These are phyloP conservation scores for Pulveroboletus sp. DNA, from an alignment of 768 basidiomycete genomes.

Conservation along the genomic window DNA sequence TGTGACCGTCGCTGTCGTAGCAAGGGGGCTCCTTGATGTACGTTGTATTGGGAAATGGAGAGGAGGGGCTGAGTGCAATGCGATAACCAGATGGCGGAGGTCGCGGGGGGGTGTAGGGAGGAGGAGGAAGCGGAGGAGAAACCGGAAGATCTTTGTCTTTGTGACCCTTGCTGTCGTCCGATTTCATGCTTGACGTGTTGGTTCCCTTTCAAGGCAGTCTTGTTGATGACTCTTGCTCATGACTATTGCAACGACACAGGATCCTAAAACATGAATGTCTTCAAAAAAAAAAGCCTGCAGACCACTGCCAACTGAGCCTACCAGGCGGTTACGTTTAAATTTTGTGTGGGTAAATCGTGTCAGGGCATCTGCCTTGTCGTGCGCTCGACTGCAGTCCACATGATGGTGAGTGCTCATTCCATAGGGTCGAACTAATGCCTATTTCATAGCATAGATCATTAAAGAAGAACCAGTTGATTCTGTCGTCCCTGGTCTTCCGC, in stretches of 20 bases:
- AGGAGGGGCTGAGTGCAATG: conserved; percentile 44
- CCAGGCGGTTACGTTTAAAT: too few relatives aligned
- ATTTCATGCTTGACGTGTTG: conserved; percentile 6
- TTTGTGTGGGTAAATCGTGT: too few relatives aligned
- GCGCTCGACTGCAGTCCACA: too few relatives aligned
- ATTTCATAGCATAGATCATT: conserved; percentile 2
- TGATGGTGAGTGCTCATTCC: conserved; percentile 2
- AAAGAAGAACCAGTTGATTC: conserved; percentile 9
- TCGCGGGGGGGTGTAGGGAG: conserved; percentile 13
- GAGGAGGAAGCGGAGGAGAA: conserved; percentile 11
- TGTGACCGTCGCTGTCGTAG: conserved; percentile 50
- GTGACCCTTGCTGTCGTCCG: conserved; percentile 8
- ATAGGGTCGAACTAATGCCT: background rate
- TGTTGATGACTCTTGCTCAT: background rate
- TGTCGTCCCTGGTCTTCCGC: background rate
- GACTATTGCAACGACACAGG: too few relatives aligned
- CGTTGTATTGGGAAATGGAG: conserved; percentile 37
- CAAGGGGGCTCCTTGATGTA: conserved; percentile 51
- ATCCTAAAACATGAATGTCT: too few relatives aligned
- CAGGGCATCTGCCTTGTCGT: too few relatives aligned
- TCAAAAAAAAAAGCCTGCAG: too few relatives aligned
- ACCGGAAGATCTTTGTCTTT: background rate
- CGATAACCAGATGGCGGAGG: conserved; percentile 68
- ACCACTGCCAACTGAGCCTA: too few relatives aligned
- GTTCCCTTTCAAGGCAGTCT: background rate